Conservation (phyloP, 2,329 filamentous ascomycete species). For the Pseudogymnoascus sp. region DNA sequence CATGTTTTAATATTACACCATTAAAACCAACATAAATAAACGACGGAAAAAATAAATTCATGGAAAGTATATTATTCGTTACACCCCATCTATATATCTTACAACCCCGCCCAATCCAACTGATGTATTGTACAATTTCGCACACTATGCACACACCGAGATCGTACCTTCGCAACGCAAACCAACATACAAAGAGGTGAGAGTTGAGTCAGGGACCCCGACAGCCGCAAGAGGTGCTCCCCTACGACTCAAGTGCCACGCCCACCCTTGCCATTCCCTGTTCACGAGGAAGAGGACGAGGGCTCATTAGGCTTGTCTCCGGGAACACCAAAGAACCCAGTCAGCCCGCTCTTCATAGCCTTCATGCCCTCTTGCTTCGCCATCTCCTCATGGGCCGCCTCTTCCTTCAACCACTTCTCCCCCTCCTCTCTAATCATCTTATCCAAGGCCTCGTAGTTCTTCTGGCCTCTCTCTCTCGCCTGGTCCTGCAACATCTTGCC, state of each 20-base stretch:
- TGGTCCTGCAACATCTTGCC: conserved; percentile 97
- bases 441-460: conserved; percentile 82
- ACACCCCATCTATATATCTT: conserved; percentile 5
- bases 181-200: not conserved
- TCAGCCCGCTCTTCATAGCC: conserved; percentile 77
- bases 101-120: not conserved
- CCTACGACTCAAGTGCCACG: conserved; percentile 3
- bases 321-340: conserved; percentile 41
- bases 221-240: not conserved
- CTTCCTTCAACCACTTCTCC: conserved; percentile 92
- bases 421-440: conserved; percentile 88
- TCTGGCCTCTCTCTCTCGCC: conserved; percentile 82
- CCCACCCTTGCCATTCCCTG: conserved; percentile 1
- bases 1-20: not conserved
- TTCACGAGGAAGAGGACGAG: not conserved
- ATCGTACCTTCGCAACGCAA: not conserved
- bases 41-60: not conserved
- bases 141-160: not conserved
- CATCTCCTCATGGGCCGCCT: conserved; percentile 81
- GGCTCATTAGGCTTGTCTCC: conserved; percentile 6
- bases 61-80: conserved; percentile 8
- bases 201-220: not conserved
- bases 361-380: conserved; percentile 84
- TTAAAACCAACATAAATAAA: not conserved
- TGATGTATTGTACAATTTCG: conserved; percentile 3